Evolutionary conservation across 495 filamentous ascomycete genomes (phyloP).

Genomic region (Neurospora cerealis): DNA sequence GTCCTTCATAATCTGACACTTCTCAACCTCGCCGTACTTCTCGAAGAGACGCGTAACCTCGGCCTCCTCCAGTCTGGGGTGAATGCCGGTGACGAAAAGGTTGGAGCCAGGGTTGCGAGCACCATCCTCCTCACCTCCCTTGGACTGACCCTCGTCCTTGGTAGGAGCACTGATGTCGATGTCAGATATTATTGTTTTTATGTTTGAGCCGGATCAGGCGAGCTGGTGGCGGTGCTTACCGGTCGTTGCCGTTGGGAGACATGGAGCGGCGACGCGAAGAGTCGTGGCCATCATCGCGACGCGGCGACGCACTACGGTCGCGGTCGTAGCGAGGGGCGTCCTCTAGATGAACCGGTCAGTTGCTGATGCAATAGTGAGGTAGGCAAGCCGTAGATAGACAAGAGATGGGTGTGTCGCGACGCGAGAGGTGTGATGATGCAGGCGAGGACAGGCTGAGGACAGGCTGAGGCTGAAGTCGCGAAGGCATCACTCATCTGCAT

Average conservation of each 20-base stretch:
- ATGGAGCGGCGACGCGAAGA: constrained; percentile 62
- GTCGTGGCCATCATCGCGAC: constrained; percentile 59
- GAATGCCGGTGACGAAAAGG: constrained; percentile 97
- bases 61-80: constrained; percentile 81
- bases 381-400: background rate
- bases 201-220: constrained; percentile 22
- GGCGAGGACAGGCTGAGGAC: background rate
- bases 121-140: constrained; percentile 60
- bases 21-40: constrained; percentile 97
- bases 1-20: constrained; percentile 99
- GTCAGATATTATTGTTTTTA: constrained; percentile 20
- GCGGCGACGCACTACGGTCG: constrained; percentile 88
- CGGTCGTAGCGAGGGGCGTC: constrained; percentile 66
- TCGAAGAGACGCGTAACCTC: constrained; percentile 93
- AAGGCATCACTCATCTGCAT: background rate
- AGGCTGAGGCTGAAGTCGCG: background rate
- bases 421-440: background rate
- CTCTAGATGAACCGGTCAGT: constrained; percentile 37
- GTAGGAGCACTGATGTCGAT: constrained; percentile 12
- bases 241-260: constrained; percentile 57
- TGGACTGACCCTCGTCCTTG: constrained; percentile 31
- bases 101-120: constrained; percentile 90
- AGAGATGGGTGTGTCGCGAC: background rate
- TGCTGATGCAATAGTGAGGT: background rate
- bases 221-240: constrained; percentile 52